A percentile compares a stretch with the other conserved stretches of the same genome.
Evolutionary conservation across 1,139 yeast species (phyloP).

Genomic region (Scheffersomyces segobiensis): DNA sequence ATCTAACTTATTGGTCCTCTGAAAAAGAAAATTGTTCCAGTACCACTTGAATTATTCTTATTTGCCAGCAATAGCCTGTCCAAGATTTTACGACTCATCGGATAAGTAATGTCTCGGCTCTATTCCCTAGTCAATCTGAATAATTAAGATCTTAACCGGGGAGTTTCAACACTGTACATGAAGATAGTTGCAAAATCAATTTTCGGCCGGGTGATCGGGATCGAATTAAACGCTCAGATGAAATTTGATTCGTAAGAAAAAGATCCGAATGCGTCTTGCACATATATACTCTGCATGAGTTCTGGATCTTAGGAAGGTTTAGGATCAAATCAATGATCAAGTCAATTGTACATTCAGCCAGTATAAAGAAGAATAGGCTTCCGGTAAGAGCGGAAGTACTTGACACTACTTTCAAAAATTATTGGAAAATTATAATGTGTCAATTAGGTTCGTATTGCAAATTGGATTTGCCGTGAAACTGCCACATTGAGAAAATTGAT

Average conservation of each 20-base stretch:
- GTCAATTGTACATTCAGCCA: not conserved
- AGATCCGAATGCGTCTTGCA: not conserved
- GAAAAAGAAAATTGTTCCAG: too few relatives aligned
- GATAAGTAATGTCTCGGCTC: too few relatives aligned
- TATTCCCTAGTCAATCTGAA: too few relatives aligned
- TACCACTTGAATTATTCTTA: not conserved
- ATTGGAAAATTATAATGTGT: not conserved
- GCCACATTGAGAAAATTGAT: not conserved
- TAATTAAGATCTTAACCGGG: not conserved
- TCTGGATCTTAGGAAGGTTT: not conserved
- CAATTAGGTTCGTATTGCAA: not conserved
- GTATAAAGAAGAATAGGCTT: not conserved
- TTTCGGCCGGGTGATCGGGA: too few relatives aligned
- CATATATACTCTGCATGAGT: not conserved
- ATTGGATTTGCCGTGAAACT: not conserved
- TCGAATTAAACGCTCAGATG: not conserved
- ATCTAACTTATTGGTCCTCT: not conserved
- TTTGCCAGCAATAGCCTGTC: not conserved
- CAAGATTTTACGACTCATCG: not conserved
- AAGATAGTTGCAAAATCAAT: too few relatives aligned
- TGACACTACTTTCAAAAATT: not conserved
- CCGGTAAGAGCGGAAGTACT: not conserved
- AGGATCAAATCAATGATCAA: not conserved
- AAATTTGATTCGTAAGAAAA: not conserved
- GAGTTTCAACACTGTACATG: not conserved